Percentiles rank a stretch among this genome's conserved stretches.
Evolutionary conservation across 139 green algal species (phyloP).

Genomic region (Tetratostichococcus sp.): DNA sequence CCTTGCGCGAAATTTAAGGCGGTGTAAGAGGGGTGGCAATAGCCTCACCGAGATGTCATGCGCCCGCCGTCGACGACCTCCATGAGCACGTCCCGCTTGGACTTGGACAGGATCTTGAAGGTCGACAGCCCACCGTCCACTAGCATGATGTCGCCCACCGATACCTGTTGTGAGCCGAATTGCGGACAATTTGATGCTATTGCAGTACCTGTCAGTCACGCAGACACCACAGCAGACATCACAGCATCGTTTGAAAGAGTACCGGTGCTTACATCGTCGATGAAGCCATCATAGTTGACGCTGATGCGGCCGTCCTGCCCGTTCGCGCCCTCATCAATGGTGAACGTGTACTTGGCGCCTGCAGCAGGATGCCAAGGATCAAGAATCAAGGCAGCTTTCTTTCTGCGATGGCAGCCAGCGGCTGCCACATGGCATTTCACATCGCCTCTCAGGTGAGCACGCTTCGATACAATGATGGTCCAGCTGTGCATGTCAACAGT

Average conservation of each 20-base stretch:
- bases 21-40: background rate
- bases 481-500: too few relatives aligned
- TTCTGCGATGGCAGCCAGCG: too few relatives aligned
- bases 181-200: too few relatives aligned
- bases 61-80: conserved; percentile 68
- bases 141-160: conserved; percentile 67
- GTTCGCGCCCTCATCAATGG: conserved; percentile 58
- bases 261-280: conserved; percentile 69
- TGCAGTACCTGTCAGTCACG: too few relatives aligned
- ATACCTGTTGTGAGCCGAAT: too few relatives aligned
- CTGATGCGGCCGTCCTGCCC: conserved; percentile 45
- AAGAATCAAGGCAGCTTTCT: too few relatives aligned
- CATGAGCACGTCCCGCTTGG: conserved; percentile 51
- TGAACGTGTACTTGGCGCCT: conserved; percentile 63
- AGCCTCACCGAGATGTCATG: conserved; percentile 41
- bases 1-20: too few relatives aligned
- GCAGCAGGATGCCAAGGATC: background rate
- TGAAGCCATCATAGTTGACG: conserved; percentile 83
- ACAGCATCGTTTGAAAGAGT: too few relatives aligned
- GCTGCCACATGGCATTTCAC: too few relatives aligned
- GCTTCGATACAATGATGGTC: too few relatives aligned
- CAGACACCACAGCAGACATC: too few relatives aligned
- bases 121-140: conserved; percentile 73
- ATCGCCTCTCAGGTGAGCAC: too few relatives aligned
- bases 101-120: conserved; percentile 55